These are phyloP conservation scores for Rhizopogon rudus DNA, from an alignment of 768 basidiomycete genomes.

Conservation along the genomic window DNA sequence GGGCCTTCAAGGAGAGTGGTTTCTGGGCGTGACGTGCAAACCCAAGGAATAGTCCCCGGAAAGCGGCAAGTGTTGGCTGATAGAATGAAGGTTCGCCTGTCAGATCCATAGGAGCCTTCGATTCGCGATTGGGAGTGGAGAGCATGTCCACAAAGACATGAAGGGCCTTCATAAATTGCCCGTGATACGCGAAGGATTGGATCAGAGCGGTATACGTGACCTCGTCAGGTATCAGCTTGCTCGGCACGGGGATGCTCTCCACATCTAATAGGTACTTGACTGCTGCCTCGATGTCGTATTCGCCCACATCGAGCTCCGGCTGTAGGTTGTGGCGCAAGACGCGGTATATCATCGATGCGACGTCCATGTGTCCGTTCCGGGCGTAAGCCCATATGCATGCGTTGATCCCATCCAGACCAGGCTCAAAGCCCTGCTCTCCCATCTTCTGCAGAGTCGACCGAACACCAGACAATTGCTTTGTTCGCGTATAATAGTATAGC, in stretches of 20 bases:
- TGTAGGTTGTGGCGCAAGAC: constrained; percentile 50
- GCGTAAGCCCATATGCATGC: constrained; percentile 68
- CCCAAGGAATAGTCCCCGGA: constrained; percentile 71
- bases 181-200: constrained; percentile 67
- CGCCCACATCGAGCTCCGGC: constrained; percentile 29
- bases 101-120: constrained; percentile 23
- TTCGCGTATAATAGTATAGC: constrained; percentile 49
- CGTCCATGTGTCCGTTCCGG: constrained; percentile 43
- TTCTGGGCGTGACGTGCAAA: constrained; percentile 56
- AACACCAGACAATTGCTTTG: constrained; percentile 45
- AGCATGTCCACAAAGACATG: constrained; percentile 66
- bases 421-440: constrained; percentile 40
- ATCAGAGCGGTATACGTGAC: constrained; percentile 67
- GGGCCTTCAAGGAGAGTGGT: constrained; percentile 9
- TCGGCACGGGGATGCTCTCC: constrained; percentile 41
- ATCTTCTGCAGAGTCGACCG: constrained; percentile 52
- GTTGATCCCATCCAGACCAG: constrained; percentile 67
- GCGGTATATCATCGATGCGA: constrained; percentile 60
- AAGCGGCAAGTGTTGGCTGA: constrained; percentile 47
- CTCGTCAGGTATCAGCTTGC: constrained; percentile 48
- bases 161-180: constrained; percentile 54
- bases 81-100: constrained; percentile 27
- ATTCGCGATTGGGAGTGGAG: constrained; percentile 35
- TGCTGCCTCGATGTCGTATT: constrained; percentile 33
- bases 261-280: constrained; percentile 33